Conservation (phyloP, 129 eudicot species). For the Scalesia atractyloides region DNA sequence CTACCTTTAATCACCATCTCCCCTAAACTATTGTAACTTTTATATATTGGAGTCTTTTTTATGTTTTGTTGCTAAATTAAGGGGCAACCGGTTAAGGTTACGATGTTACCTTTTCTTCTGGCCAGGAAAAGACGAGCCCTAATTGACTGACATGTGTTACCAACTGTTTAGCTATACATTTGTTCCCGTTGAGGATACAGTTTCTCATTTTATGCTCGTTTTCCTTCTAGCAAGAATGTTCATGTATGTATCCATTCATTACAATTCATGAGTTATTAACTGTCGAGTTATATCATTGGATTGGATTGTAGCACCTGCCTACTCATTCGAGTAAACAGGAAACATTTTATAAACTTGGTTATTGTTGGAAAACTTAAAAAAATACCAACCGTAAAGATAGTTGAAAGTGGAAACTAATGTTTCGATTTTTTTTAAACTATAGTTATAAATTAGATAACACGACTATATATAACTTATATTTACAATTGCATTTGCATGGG, state of each 20-base stretch:
- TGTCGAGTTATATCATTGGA: background rate
- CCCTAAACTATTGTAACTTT: constrained; percentile 19
- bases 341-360: background rate
- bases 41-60: constrained; percentile 22
- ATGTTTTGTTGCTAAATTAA: constrained; percentile 34
- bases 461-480: too few species aligned
- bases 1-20: constrained; percentile 32
- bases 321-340: background rate
- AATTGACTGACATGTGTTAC: constrained; percentile 35
- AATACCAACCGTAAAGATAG: too few species aligned
- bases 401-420: too few species aligned
- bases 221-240: constrained; percentile 16
- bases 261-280: background rate
- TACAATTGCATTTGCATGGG: background rate
- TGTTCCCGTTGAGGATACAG: constrained; percentile 35
- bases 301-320: constrained; percentile 1
- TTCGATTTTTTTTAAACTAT: too few species aligned
- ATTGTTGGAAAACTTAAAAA: background rate
- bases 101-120: constrained; percentile 34
- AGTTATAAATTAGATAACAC: too few species aligned
- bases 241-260: background rate
- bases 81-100: constrained; percentile 36
- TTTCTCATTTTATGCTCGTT: constrained; percentile 1
- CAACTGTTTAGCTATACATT: constrained; percentile 15
- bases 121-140: constrained; percentile 33